Conservation (phyloP, 495 filamentous ascomycete genomes). For the Bombardia bombarda region DNA sequence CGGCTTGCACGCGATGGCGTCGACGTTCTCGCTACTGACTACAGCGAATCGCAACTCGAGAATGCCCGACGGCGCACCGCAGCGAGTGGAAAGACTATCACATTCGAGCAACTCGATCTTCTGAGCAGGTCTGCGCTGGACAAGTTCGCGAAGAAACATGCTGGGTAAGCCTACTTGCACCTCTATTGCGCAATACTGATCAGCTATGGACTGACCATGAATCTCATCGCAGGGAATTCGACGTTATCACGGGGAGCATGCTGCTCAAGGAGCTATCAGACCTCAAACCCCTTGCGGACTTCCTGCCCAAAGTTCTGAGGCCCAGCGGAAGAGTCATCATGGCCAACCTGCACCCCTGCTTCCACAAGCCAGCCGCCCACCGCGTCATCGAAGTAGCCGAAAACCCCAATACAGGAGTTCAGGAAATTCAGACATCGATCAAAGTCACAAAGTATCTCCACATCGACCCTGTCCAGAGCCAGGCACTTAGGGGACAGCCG, state of each 20-base stretch:
- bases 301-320: slow-evolving; percentile 1
- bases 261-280: slow-evolving; percentile 1
- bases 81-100: background rate
- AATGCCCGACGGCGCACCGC: background rate
- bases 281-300: background rate
- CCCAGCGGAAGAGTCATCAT: background rate
- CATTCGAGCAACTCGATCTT: background rate
- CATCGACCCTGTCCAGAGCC: slow-evolving; percentile 1
- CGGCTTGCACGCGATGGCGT: background rate
- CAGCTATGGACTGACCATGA: no score
- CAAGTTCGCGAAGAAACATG: background rate
- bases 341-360: background rate
- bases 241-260: slow-evolving; percentile 1
- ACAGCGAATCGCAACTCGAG: background rate
- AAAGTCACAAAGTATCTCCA: background rate
- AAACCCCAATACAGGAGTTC: background rate
- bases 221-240: background rate
- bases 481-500: background rate
- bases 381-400: background rate
- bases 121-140: background rate
- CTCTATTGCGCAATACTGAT: no score
- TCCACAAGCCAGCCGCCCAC: slow-evolving; percentile 1
- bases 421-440: background rate
- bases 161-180: background rate
- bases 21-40: background rate